Percentiles rank a stretch among this genome's conserved stretches.
These are phyloP conservation scores for Triticum turgidum DNA, from an alignment of 176 grass and related monocot species.

Conservation along the genomic window DNA sequence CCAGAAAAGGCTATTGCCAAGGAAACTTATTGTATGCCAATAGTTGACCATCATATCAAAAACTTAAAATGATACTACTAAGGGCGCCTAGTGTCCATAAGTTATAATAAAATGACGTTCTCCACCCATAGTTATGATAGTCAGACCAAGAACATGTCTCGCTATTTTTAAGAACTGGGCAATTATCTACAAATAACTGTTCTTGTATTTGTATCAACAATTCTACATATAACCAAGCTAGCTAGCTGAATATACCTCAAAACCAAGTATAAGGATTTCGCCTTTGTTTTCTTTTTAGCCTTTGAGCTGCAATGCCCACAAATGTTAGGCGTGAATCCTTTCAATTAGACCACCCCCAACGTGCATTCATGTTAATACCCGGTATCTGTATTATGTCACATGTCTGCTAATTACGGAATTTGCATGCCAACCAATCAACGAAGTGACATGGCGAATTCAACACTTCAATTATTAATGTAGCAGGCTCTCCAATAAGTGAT, in stretches of 20 bases:
- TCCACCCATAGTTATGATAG: neutral
- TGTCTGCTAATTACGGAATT: neutral
- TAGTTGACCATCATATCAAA: constrained; percentile 17
- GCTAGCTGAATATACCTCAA: neutral
- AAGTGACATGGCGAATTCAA: constrained; percentile 1
- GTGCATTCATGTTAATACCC: neutral
- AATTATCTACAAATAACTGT: neutral
- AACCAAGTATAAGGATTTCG: neutral
- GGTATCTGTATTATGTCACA: neutral
- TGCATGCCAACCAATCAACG: neutral
- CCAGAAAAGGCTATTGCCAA: constrained; percentile 20
- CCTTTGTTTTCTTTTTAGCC: neutral
- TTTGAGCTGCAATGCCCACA: neutral
- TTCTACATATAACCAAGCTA: constrained; percentile 4
- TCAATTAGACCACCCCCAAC: neutral
- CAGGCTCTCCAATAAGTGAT: neutral
- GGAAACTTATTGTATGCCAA: constrained; percentile 20
- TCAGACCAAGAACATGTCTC: constrained; percentile 7
- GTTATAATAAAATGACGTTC: neutral
- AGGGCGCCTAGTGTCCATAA: neutral
- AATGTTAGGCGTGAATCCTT: neutral
- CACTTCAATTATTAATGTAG: neutral
- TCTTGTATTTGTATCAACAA: constrained; percentile 7
- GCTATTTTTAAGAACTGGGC: neutral
- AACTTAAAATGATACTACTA: neutral